A percentile compares a stretch with the other conserved stretches of the same genome.
phyloP scores from a whole-genome alignment of 2,329 filamentous ascomycete genomes.

The Thielaviopsis populi region DNA sequence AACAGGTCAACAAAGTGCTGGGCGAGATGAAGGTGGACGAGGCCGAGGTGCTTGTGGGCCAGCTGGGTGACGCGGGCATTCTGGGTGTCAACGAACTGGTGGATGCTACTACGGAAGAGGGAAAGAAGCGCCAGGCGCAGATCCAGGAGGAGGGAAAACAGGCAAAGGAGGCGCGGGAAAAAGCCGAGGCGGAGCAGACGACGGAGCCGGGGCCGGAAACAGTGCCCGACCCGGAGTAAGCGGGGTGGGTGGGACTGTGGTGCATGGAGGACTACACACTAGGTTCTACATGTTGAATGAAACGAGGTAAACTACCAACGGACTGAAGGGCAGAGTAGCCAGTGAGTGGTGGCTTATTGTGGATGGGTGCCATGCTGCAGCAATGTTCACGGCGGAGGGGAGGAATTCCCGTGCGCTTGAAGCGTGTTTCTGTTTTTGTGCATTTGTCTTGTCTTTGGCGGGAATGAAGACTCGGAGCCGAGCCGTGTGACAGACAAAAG shows the following conservation, averaged over 20 bases:
- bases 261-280: neutral
- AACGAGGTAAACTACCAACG: neutral
- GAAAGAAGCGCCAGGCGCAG: slow-evolving; percentile 60
- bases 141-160: slow-evolving; percentile 41
- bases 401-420: neutral
- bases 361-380: too few species aligned
- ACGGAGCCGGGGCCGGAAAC: neutral
- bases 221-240: slow-evolving; percentile 17
- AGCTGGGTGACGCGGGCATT: slow-evolving; percentile 72
- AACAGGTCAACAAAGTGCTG: slow-evolving; percentile 43
- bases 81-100: slow-evolving; percentile 84
- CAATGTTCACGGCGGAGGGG: neutral
- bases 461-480: neutral
- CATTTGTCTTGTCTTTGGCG: neutral
- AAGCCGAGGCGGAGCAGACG: neutral
- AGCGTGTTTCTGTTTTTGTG: neutral
- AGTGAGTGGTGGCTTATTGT: too few species aligned
- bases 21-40: slow-evolving; percentile 80
- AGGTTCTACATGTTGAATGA: neutral
- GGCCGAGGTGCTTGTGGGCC: slow-evolving; percentile 69
- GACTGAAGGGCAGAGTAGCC: neutral
- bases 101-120: slow-evolving; percentile 82
- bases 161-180: slow-evolving; percentile 14
- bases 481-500: neutral
- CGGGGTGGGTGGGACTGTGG: neutral